A percentile compares a stretch with the other conserved stretches of the same genome.
phyloP scores from a whole-genome alignment of 176 grass and related monocot species.

The Tuctoria greenei region DNA sequence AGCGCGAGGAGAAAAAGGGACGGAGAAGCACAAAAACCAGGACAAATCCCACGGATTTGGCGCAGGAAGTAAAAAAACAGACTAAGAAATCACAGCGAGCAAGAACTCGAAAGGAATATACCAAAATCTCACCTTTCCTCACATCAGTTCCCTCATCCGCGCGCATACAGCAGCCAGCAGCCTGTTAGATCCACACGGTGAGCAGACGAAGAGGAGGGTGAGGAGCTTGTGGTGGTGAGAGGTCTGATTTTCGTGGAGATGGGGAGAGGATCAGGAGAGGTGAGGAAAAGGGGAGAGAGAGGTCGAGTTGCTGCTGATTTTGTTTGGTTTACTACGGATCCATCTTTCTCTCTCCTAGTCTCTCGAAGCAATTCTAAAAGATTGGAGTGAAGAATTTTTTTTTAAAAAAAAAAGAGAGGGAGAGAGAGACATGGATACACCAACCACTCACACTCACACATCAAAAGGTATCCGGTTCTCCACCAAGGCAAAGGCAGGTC shows the following conservation, averaged over 20 bases:
- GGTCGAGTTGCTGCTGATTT: conserved; percentile 14
- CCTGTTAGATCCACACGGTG: conserved; percentile 35
- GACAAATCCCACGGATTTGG: not conserved
- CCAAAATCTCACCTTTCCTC: conserved; percentile 31
- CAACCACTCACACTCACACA: conserved; percentile 92
- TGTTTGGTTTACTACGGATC: conserved; percentile 32
- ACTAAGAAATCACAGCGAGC: conserved; percentile 11
- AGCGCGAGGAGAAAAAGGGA: not conserved
- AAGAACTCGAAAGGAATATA: not conserved
- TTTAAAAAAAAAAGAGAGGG: conserved; percentile 18
- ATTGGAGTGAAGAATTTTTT: conserved; percentile 40
- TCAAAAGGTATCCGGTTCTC: conserved; percentile 92
- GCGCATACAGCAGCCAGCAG: not conserved
- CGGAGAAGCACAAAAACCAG: not conserved
- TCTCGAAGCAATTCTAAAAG: conserved; percentile 19
- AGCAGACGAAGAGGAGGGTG: not conserved
- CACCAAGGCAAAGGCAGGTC: conserved; percentile 64
- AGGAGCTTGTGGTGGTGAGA: not conserved
- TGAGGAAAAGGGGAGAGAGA: not conserved
- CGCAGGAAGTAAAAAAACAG: not conserved
- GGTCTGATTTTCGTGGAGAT: not conserved
- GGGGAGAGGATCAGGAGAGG: not conserved
- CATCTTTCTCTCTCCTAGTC: conserved; percentile 29
- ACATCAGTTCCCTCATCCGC: not conserved
- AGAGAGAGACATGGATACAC: conserved; percentile 49